phyloP scores from a whole-genome alignment of 495 filamentous ascomycete genomes.

The Neurospora sp. region DNA sequence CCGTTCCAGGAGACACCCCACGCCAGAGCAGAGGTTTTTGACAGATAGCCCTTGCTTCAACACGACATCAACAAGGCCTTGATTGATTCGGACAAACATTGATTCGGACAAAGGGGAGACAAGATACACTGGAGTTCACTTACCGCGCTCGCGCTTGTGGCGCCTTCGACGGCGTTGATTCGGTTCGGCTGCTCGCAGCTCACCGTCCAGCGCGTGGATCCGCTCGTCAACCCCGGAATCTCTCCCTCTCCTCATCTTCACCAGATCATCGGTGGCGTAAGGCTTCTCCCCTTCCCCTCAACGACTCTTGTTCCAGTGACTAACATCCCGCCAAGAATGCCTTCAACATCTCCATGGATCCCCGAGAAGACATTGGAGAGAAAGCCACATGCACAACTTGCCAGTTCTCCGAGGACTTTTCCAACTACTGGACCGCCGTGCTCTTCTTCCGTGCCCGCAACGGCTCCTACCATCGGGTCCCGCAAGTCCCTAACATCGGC shows the following conservation, averaged over 20 bases:
- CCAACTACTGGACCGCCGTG: constrained; percentile 37
- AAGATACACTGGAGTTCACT: constrained; percentile 31
- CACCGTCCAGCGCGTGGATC: constrained; percentile 33
- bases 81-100: neutral
- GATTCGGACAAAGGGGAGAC: neutral
- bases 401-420: constrained; percentile 31
- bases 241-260: constrained; percentile 34
- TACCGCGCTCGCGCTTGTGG: constrained; percentile 29
- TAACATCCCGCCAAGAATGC: constrained; percentile 6
- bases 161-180: constrained; percentile 31
- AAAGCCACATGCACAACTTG: constrained; percentile 32
- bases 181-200: constrained; percentile 38
- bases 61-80: neutral
- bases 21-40: neutral
- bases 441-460: constrained; percentile 29
- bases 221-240: constrained; percentile 29
- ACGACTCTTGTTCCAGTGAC: neutral
- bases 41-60: neutral
- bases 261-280: constrained; percentile 41
- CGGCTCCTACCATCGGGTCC: constrained; percentile 29
- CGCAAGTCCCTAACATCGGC: constrained; percentile 32
- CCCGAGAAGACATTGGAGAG: constrained; percentile 21
- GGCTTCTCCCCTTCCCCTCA: constrained; percentile 29
- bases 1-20: neutral
- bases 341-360: constrained; percentile 22